Percentiles rank a stretch among this genome's conserved stretches.
Evolutionary conservation across 2,329 filamentous ascomycete species (phyloP).

Genomic region (Sporothrix globosa): DNA sequence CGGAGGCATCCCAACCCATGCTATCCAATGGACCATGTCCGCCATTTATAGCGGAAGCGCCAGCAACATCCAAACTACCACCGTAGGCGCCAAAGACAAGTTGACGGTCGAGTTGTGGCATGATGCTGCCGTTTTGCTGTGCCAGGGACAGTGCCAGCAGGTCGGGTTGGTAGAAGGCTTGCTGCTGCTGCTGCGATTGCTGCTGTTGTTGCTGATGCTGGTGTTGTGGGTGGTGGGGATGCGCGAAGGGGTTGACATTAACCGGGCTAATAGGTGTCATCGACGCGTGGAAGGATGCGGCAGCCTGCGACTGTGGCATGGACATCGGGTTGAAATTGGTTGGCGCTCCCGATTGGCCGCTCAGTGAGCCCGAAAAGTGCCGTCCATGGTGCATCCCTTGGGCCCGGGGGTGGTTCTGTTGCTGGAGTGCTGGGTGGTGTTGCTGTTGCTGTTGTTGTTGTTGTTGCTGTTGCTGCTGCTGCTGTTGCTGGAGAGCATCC

Average conservation of each 20-base stretch:
- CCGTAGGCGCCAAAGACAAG: constrained; percentile 75
- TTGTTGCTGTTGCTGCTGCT: constrained; percentile 46
- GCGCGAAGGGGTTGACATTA: constrained; percentile 46
- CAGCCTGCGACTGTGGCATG: constrained; percentile 48
- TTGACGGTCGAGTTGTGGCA: constrained; percentile 74
- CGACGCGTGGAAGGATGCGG: constrained; percentile 47
- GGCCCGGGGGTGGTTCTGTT: constrained; percentile 39
- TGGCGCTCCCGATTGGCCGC: constrained; percentile 49
- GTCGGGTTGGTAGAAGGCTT: constrained; percentile 55
- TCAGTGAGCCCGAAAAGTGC: constrained; percentile 49
- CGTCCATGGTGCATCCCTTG: constrained; percentile 48
- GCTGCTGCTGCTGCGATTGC: constrained; percentile 35
- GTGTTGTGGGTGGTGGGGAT: constrained; percentile 38
- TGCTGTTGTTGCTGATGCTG: constrained; percentile 38
- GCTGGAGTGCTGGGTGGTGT: constrained; percentile 14
- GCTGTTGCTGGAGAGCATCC: constrained; percentile 39
- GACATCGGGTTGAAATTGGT: constrained; percentile 49
- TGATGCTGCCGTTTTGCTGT: constrained; percentile 53
- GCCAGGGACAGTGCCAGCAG: constrained; percentile 58
- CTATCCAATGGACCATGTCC: constrained; percentile 49
- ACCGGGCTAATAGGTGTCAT: constrained; percentile 59
- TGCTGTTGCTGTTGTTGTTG: constrained; percentile 40
- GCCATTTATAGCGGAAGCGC: constrained; percentile 45
- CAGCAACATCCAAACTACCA: constrained; percentile 52
- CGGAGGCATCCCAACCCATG: constrained; percentile 47